Conservation (phyloP, 73 alveolate genomes). For the Paramecium octaurelia region DNA sequence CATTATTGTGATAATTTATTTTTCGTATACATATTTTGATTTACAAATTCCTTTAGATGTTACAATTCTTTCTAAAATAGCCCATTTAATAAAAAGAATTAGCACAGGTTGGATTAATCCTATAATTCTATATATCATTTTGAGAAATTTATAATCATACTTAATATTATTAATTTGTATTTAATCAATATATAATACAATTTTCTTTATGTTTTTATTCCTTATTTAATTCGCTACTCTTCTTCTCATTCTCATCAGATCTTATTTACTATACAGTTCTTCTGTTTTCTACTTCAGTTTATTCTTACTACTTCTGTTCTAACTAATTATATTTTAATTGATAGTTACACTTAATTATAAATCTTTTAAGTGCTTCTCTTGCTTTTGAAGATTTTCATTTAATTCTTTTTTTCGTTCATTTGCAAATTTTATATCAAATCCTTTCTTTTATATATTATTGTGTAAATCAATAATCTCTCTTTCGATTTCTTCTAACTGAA, state of each 20-base stretch:
- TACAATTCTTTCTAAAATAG: too few relatives aligned
- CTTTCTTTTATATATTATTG: not conserved
- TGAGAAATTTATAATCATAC: conserved; percentile 93
- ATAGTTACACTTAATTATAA: not conserved
- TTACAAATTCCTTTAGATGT: too few relatives aligned
- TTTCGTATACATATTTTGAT: too few relatives aligned
- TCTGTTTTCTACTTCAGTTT: not conserved
- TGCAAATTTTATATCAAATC: not conserved
- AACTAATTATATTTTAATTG: not conserved
- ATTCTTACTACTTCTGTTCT: not conserved
- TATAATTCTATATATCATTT: conserved; percentile 94
- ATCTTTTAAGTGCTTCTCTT: not conserved
- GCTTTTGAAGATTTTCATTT: not conserved
- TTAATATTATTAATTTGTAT: not conserved
- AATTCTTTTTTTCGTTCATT: not conserved
- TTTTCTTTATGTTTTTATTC: not conserved
- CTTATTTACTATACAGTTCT: too few relatives aligned
- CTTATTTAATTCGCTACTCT: not conserved
- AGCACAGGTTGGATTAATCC: conserved; percentile 83
- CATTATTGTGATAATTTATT: not conserved
- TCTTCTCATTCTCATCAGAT: not conserved
- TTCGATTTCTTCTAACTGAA: not conserved
- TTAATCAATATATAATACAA: not conserved
- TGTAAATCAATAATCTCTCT: not conserved
- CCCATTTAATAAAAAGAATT: conserved; percentile 70